Percentiles rank a stretch among this genome's conserved stretches.
These are phyloP conservation scores for Thelephora terrestris DNA, from an alignment of 1,284 basidiomycete genomes.

Conservation along the genomic window DNA sequence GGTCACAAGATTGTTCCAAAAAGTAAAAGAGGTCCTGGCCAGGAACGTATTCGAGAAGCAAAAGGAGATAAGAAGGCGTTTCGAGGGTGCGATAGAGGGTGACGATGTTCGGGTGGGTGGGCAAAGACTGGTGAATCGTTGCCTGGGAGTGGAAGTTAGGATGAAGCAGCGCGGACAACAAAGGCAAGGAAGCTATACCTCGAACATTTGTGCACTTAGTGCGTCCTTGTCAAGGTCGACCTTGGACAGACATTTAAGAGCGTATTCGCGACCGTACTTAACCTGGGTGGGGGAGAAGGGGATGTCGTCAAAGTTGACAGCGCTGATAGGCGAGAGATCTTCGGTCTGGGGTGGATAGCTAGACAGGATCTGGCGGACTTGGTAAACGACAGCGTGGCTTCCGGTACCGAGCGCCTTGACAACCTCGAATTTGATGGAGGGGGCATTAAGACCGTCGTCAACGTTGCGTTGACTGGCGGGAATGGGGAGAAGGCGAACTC, in stretches of 20 bases:
- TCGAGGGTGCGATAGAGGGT: constrained; percentile 88
- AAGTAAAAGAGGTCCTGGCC: constrained; percentile 97
- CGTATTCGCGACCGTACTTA: constrained; percentile 80
- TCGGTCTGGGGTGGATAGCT: constrained; percentile 40
- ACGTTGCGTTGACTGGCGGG: constrained; percentile 16
- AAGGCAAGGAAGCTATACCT: constrained; percentile 37
- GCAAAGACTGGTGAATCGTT: constrained; percentile 90
- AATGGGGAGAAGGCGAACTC: constrained; percentile 42
- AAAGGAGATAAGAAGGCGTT: constrained; percentile 70
- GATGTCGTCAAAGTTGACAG: constrained; percentile 48
- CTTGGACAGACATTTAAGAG: constrained; percentile 94
- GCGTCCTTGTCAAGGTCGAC: constrained; percentile 83
- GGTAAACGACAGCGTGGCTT: constrained; percentile 89
- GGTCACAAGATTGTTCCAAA: constrained; percentile 87
- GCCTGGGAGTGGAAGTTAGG: constrained; percentile 39
- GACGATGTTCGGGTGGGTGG: constrained; percentile 89
- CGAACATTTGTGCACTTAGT: constrained; percentile 79
- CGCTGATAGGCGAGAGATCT: constrained; percentile 48
- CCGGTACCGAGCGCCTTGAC: constrained; percentile 79
- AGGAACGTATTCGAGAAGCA: constrained; percentile 87
- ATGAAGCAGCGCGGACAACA: constrained; percentile 6
- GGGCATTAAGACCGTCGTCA: constrained; percentile 31
- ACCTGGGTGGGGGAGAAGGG: constrained; percentile 27
- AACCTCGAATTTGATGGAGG: constrained; percentile 69
- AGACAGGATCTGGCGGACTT: constrained; percentile 76